Conservation (phyloP, 1,284 basidiomycete species). For the Cutaneotrichosporon sp. region DNA sequence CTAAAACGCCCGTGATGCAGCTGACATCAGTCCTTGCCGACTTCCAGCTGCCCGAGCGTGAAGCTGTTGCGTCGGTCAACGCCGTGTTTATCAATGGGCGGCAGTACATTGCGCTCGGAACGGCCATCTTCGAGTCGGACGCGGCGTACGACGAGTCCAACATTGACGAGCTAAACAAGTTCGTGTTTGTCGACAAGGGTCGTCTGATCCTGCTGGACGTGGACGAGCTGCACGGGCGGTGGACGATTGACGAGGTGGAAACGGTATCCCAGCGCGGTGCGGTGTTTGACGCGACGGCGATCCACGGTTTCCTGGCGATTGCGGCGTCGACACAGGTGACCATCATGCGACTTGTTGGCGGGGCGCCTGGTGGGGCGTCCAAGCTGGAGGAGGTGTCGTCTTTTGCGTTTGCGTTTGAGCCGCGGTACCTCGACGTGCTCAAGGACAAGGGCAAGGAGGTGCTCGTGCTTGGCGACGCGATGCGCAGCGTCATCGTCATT, state of each 20-base stretch:
- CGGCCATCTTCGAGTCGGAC: slow-evolving; percentile 33
- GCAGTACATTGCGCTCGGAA: slow-evolving; percentile 42
- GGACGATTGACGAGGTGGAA: slow-evolving; percentile 22
- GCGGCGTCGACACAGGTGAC: slow-evolving; percentile 62
- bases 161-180: slow-evolving; percentile 20
- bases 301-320: slow-evolving; percentile 52
- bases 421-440: slow-evolving; percentile 55
- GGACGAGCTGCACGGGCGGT: slow-evolving; percentile 3
- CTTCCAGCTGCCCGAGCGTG: slow-evolving; percentile 22
- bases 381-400: slow-evolving; percentile 52
- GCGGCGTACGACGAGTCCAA: slow-evolving; percentile 25
- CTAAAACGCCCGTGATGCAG: neutral
- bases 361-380: no score
- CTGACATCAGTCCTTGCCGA: slow-evolving; percentile 26
- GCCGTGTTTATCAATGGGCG: slow-evolving; percentile 28
- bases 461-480: slow-evolving; percentile 69
- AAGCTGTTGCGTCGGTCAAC: slow-evolving; percentile 30
- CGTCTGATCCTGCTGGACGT: slow-evolving; percentile 35
- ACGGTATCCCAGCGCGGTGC: slow-evolving; percentile 21
- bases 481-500: slow-evolving; percentile 72
- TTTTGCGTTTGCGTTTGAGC: slow-evolving; percentile 76
- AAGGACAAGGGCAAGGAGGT: slow-evolving; percentile 39
- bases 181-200: slow-evolving; percentile 30
- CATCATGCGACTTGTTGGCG: slow-evolving; percentile 20
- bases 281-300: slow-evolving; percentile 14